A percentile compares a stretch with the other conserved stretches of the same genome.
Evolutionary conservation across 2,329 filamentous ascomycete species (phyloP).

Genomic region (Xylariaceae sp.): DNA sequence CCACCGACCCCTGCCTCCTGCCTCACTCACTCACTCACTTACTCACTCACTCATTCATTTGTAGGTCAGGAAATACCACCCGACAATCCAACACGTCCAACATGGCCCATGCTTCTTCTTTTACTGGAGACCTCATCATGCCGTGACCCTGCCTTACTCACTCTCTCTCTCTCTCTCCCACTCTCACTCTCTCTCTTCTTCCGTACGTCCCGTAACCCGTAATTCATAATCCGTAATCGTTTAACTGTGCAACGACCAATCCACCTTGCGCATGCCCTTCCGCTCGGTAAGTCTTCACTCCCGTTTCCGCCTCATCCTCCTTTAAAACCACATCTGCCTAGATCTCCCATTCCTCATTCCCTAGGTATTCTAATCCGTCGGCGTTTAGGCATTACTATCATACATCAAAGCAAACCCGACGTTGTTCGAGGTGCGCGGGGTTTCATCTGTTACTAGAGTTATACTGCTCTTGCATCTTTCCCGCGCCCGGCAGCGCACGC

Average conservation of each 20-base stretch:
- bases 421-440: neutral
- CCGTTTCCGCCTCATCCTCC: neutral
- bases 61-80: neutral
- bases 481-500: too few species aligned
- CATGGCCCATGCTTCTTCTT: neutral
- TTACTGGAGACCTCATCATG: too few species aligned
- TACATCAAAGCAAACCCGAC: neutral
- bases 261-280: neutral
- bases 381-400: neutral
- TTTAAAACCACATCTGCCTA: neutral
- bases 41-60: too few species aligned
- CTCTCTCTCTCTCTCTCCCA: too few species aligned
- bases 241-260: neutral
- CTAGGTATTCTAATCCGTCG: neutral
- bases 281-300: neutral
- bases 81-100: neutral
- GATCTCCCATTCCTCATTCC: neutral
- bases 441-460: too few species aligned
- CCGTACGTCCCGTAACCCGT: too few species aligned
- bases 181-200: too few species aligned
- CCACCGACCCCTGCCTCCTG: too few species aligned
- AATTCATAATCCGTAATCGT: too few species aligned
- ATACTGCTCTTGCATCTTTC: too few species aligned
- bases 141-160: too few species aligned
- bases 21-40: too few species aligned